Evolutionary conservation across 2,329 filamentous ascomycete genomes (phyloP).

Genomic region (Fusarium lateritium): DNA sequence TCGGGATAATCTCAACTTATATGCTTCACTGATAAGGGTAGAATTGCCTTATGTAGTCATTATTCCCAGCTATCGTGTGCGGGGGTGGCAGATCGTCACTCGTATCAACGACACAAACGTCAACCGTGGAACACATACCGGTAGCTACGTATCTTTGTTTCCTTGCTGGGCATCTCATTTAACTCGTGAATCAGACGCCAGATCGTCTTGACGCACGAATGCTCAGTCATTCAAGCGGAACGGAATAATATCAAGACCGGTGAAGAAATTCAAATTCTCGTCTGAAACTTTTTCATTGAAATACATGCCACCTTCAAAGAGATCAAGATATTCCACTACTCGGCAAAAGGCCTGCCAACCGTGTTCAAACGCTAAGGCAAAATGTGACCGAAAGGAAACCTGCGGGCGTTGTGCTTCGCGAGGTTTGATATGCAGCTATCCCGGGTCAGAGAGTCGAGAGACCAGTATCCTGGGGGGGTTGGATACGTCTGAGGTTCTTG

Average conservation of each 20-base stretch:
- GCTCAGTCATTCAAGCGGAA: no score
- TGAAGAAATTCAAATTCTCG: no score
- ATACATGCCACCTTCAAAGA: conserved; percentile 21
- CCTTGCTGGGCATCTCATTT: no score
- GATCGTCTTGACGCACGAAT: no score
- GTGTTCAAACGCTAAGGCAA: conserved; percentile 57
- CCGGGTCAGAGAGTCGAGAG: conserved; percentile 6
- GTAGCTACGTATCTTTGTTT: no score
- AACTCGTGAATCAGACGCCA: no score
- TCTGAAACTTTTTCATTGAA: no score
- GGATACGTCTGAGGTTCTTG: no score
- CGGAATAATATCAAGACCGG: no score
- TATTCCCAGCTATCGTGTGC: neutral
- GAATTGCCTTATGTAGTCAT: conserved; percentile 27
- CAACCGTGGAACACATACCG: no score
- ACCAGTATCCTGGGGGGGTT: conserved; percentile 3
- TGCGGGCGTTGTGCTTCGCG: conserved; percentile 55
- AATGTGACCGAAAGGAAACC: conserved; percentile 56
- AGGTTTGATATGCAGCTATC: conserved; percentile 52
- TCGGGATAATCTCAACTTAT: conserved; percentile 4
- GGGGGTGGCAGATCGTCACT: no score
- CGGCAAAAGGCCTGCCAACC: conserved; percentile 58
- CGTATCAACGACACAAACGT: no score
- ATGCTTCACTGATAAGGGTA: conserved; percentile 14
- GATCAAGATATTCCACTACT: conserved; percentile 52